phyloP scores from a whole-genome alignment of 257 asterid species.

The Solanum tacnaense region DNA sequence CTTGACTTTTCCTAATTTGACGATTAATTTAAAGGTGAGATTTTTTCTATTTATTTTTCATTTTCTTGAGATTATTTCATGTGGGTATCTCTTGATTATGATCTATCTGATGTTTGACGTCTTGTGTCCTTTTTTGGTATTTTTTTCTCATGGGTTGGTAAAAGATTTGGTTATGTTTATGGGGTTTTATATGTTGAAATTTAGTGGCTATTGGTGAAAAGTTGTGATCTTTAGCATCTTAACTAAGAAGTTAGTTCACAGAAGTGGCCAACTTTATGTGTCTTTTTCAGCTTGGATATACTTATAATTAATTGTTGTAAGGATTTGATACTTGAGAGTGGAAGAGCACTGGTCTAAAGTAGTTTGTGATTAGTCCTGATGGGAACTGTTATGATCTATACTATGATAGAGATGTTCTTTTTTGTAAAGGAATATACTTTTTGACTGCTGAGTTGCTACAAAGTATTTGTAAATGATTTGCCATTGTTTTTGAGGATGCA shows the following conservation, averaged over 20 bases:
- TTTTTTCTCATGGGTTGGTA: conserved; percentile 1
- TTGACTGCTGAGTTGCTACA: neutral
- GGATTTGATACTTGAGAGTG: neutral
- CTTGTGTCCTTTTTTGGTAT: neutral
- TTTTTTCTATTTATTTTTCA: neutral
- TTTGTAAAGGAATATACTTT: neutral
- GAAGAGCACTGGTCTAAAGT: neutral
- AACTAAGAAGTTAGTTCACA: neutral
- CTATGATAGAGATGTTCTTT: neutral
- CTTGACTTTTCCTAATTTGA: neutral
- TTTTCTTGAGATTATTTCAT: neutral
- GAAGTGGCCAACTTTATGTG: neutral
- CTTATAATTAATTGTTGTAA: neutral
- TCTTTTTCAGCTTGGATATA: neutral
- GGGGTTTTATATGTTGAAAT: conserved; percentile 13
- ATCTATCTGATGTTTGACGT: neutral
- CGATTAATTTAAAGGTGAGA: conserved; percentile 26
- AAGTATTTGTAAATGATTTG: neutral
- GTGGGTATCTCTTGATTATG: neutral
- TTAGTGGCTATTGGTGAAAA: conserved; percentile 11
- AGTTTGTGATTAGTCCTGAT: neutral
- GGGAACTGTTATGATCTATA: neutral
- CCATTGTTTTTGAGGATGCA: neutral
- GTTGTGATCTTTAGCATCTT: conserved; percentile 17
- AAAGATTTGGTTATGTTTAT: conserved; percentile 10